Conservation (phyloP, 2,329 filamentous ascomycete species). For the Sporothrix brasiliensis region DNA sequence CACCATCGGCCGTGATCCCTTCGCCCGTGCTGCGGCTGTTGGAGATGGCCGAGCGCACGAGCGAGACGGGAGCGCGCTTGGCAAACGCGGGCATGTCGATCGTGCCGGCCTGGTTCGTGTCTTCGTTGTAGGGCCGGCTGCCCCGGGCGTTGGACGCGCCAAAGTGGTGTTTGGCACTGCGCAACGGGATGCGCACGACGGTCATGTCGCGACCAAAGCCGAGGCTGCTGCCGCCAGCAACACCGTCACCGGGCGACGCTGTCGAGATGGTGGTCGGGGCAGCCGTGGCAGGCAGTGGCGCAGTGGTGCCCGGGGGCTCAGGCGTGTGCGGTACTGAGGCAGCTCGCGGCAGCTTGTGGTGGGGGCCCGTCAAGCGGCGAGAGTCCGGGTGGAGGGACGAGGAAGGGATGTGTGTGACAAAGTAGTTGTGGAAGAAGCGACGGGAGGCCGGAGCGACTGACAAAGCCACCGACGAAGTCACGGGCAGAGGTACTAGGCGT, state of each 20-base stretch:
- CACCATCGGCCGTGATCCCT: slow-evolving; percentile 71
- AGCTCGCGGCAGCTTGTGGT: slow-evolving; percentile 85
- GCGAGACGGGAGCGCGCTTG: slow-evolving; percentile 71
- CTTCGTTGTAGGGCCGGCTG: slow-evolving; percentile 86
- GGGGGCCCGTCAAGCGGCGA: slow-evolving; percentile 61
- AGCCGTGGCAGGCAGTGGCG: slow-evolving; percentile 55
- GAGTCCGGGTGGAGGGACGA: slow-evolving; percentile 91
- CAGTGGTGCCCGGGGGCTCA: slow-evolving; percentile 50
- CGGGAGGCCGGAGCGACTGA: slow-evolving; percentile 24
- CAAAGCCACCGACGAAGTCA: not conserved
- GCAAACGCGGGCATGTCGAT: slow-evolving; percentile 92
- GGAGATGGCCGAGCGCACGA: slow-evolving; percentile 50
- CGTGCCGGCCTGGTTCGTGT: slow-evolving; percentile 90
- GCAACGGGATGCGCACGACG: slow-evolving; percentile 90
- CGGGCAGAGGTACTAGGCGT: not conserved
- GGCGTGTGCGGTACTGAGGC: slow-evolving; percentile 77
- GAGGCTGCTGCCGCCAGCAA: slow-evolving; percentile 47
- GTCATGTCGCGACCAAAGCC: slow-evolving; percentile 71
- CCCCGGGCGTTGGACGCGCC: slow-evolving; percentile 79
- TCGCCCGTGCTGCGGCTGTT: slow-evolving; percentile 58
- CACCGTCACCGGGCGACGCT: slow-evolving; percentile 51
- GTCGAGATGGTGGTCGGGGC: slow-evolving; percentile 39
- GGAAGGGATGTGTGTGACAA: slow-evolving; percentile 92
- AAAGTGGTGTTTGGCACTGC: slow-evolving; percentile 94
- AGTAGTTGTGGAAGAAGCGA: slow-evolving; percentile 85